Evolutionary conservation across 805 yeast genomes (phyloP), one percentile per base, ranked within the genome.

Genomic region (Candida wancherniae): DNA sequence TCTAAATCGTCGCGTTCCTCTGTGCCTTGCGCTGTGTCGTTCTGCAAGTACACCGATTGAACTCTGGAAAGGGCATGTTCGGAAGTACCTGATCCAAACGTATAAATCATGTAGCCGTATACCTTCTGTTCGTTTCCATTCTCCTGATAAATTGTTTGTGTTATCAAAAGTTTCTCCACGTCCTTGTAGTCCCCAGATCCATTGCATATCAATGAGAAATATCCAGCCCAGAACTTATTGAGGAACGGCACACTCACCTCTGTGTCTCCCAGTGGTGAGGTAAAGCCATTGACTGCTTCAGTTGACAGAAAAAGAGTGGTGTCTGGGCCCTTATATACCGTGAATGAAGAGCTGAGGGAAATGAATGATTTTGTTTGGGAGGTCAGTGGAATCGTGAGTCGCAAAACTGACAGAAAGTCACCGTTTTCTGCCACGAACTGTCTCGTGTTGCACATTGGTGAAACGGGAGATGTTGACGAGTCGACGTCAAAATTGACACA

Each of bases 181-280:
- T 43, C 48, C 3, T 39, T 26, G 33, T 19, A 32, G 15, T 40
- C 41, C 17, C 31, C 34, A 15, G 37, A 39, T 4, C 70, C 70
- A 41, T 61, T 61, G 28, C 48, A 37, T 26, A 62, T 41, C 32
- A 48, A 62, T 9, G 60, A 44, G 14, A 66, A 43, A 37, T 55
- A 61, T 1, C 71, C 71, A 1, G 57, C 45, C 58, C 67, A 59
- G 39, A 65, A 66, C 14, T 45, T 48, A 34, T 48, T 57, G 44
- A 62, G 42, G 29, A 65, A 61, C 4, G 71, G 71, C 10, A 61
- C 39, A 17, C 55, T 52, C 11, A 62, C 44, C 6, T 51, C 50
- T 29, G 43, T 55, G 11, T 35, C 30, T 5, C 48, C 36, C 7
- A 16, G 27, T 8, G 37, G 34, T 2, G 38, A 34, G 6, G 29